Evolutionary conservation across 352 stramenopile genomes (phyloP).

Genomic region (Pythium periplocum): DNA sequence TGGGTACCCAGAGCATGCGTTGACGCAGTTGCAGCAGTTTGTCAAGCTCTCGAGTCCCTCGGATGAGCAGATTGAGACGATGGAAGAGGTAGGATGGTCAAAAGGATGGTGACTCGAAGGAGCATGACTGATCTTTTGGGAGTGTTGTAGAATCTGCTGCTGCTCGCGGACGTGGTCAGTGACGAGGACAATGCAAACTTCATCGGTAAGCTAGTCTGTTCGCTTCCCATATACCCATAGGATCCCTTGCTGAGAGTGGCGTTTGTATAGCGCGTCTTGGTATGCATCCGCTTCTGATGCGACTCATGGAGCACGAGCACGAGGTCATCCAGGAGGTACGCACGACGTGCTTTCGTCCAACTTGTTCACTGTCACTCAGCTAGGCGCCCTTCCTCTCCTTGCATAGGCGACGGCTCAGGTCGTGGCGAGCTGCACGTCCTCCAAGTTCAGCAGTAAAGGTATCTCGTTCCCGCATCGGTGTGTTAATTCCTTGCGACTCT

Average conservation of each 20-base stretch:
- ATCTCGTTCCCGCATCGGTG: constrained; percentile 63
- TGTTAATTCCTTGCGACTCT: neutral
- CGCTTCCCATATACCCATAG: neutral
- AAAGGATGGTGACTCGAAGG: constrained; percentile 7
- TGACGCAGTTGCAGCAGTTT: constrained; percentile 44
- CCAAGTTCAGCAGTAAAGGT: constrained; percentile 35
- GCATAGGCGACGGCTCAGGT: constrained; percentile 54
- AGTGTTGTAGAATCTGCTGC: constrained; percentile 24
- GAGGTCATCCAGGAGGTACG: constrained; percentile 71
- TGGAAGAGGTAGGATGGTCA: constrained; percentile 32
- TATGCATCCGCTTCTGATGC: constrained; percentile 57
- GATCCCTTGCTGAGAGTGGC: neutral
- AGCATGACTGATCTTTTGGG: neutral
- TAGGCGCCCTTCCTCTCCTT: neutral
- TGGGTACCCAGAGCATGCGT: constrained; percentile 54
- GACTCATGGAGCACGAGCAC: constrained; percentile 72
- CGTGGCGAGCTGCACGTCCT: constrained; percentile 53
- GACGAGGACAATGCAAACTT: constrained; percentile 84
- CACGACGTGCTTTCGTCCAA: neutral
- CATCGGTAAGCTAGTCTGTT: constrained; percentile 30
- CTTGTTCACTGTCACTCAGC: neutral
- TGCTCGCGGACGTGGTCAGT: constrained; percentile 48
- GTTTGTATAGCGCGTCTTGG: constrained; percentile 46
- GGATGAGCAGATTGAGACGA: constrained; percentile 28
- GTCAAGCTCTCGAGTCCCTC: constrained; percentile 16